A percentile compares a stretch with the other conserved stretches of the same genome.
These are phyloP conservation scores for Penicillium janthinellum DNA, from an alignment of 2,329 filamentous ascomycete species.

Conservation along the genomic window DNA sequence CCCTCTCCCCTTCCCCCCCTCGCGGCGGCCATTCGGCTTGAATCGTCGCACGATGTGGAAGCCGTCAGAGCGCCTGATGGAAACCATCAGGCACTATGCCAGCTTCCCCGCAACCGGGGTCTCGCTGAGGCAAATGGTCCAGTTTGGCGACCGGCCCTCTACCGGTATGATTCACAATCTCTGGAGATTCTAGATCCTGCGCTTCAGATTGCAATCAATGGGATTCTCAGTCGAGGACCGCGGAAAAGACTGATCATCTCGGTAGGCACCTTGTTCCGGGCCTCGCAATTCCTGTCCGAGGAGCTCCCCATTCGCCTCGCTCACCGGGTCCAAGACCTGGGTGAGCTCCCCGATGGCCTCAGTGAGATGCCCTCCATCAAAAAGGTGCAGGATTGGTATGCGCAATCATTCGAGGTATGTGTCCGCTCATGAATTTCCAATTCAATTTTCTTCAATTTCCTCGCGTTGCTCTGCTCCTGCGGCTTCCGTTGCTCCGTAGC, in stretches of 20 bases:
- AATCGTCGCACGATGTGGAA: slow-evolving; percentile 74
- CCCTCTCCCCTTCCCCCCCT: slow-evolving; percentile 1
- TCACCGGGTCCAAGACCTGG: slow-evolving; percentile 92
- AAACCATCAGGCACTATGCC: slow-evolving; percentile 95
- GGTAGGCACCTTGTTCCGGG: slow-evolving; percentile 89
- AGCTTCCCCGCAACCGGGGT: slow-evolving; percentile 95
- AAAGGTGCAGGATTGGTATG: slow-evolving; percentile 97
- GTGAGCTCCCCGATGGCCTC: slow-evolving; percentile 88
- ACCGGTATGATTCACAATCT: slow-evolving; percentile 61
- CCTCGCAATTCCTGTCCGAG: slow-evolving; percentile 97
- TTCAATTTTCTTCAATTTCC: background rate
- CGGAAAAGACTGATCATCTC: slow-evolving; percentile 7
- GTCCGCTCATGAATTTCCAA: background rate
- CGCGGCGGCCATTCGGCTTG: slow-evolving; percentile 33
- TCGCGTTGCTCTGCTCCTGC: background rate
- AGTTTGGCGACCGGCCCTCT: slow-evolving; percentile 93
- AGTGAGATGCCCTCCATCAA: slow-evolving; percentile 98
- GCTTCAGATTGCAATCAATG: background rate
- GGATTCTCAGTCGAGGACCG: background rate
- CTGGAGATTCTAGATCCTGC: background rate
- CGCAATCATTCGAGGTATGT: slow-evolving; percentile 95
- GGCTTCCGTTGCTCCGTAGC: background rate
- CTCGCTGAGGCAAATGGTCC: slow-evolving; percentile 97
- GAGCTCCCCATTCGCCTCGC: slow-evolving; percentile 95
- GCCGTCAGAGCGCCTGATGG: slow-evolving; percentile 85